A percentile compares a stretch with the other conserved stretches of the same genome.
phyloP scores from a whole-genome alignment of 495 filamentous ascomycete species.

The Hypoxylon fragiforme region DNA sequence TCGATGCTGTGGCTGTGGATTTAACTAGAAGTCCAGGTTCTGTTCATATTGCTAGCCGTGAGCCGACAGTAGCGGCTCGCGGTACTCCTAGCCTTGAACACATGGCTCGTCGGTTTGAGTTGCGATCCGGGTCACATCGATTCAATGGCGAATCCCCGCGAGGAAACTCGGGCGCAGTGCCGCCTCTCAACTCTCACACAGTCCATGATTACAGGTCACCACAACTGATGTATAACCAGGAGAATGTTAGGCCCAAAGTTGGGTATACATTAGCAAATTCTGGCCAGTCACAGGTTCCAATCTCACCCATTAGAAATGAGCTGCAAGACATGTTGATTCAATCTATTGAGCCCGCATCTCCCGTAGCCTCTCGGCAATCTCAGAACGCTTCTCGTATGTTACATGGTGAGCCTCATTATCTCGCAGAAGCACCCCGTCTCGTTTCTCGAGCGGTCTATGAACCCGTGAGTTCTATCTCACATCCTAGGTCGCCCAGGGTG shows the following conservation, averaged over 20 bases:
- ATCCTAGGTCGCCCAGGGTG: conserved; percentile 23
- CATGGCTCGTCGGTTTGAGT: conserved; percentile 14
- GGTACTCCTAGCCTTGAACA: conserved; percentile 22
- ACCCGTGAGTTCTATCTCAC: conserved; percentile 14
- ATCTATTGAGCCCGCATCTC: conserved; percentile 38
- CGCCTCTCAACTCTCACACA: conserved; percentile 7
- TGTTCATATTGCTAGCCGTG: conserved; percentile 24
- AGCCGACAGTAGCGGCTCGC: conserved; percentile 19
- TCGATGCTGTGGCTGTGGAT: conserved; percentile 17
- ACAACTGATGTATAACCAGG: conserved; percentile 21
- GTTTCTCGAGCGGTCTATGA: conserved; percentile 20
- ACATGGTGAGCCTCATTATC: conserved; percentile 20
- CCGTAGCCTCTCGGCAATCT: conserved; percentile 6
- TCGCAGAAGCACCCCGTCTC: conserved; percentile 23
- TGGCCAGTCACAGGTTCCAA: conserved; percentile 12
- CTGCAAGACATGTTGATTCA: conserved; percentile 37
- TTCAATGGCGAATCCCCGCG: conserved; percentile 6
- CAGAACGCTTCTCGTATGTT: conserved; percentile 14
- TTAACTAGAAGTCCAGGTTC: conserved; percentile 30
- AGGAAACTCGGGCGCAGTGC: conserved; percentile 1
- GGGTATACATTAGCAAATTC: conserved; percentile 24
- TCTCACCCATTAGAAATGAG: conserved; percentile 27
- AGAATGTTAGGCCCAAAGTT: conserved; percentile 37
- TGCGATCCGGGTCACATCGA: conserved; percentile 14
- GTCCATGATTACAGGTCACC: conserved; percentile 8